Evolutionary conservation across 257 asterid genomes (phyloP).

Genomic region (Solanum sparsipilum): DNA sequence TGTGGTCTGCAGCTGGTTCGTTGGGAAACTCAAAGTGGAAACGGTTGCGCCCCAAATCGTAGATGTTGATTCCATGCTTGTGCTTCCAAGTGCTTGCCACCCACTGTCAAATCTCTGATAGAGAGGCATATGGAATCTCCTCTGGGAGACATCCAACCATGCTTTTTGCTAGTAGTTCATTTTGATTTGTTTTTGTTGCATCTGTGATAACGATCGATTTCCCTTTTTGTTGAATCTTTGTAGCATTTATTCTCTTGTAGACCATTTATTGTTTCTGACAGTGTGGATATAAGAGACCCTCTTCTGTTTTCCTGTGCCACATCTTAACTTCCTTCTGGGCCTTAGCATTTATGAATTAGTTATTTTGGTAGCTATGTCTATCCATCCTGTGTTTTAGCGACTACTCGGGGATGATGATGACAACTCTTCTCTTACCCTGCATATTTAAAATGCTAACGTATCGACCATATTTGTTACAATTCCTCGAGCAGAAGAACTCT

Average conservation of each 20-base stretch:
- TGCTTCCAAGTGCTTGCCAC: neutral
- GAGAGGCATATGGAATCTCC: neutral
- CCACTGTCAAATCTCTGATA: neutral
- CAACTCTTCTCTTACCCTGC: neutral
- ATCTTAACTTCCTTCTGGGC: neutral
- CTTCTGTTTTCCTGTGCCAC: neutral
- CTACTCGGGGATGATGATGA: neutral
- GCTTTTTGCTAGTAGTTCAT: neutral
- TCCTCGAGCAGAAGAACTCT: neutral
- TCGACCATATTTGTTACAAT: neutral
- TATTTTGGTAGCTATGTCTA: neutral
- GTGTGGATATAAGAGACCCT: neutral
- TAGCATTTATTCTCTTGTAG: neutral
- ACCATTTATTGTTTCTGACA: neutral
- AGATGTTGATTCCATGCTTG: neutral
- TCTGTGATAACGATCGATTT: neutral
- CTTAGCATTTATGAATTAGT: neutral
- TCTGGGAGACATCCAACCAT: neutral
- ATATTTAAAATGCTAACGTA: neutral
- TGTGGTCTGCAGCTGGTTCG: neutral
- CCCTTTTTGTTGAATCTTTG: neutral
- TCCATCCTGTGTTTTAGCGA: neutral
- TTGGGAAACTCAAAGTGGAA: neutral
- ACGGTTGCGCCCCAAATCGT: neutral
- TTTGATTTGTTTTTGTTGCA: neutral